Evolutionary conservation across 352 stramenopile genomes (phyloP).

Genomic region (Globisporangium cystogenes): DNA sequence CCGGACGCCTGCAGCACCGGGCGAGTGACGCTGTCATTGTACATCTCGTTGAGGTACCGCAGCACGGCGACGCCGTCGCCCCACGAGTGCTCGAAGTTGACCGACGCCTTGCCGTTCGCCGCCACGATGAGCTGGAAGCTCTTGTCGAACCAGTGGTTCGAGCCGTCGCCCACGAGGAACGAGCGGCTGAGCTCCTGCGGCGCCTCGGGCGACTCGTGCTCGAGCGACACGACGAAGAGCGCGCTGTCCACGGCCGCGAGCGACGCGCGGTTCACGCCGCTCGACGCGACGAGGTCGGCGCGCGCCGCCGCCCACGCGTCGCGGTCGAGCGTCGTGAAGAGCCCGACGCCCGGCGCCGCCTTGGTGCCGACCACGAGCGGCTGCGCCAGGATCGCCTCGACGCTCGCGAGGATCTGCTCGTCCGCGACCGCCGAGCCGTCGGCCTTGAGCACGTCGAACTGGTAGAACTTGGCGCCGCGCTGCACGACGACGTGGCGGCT

Average conservation of each 20-base stretch:
- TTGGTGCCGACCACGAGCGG: constrained; percentile 34
- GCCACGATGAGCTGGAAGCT: constrained; percentile 88
- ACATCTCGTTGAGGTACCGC: constrained; percentile 88
- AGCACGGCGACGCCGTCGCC: constrained; percentile 86
- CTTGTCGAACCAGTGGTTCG: constrained; percentile 92
- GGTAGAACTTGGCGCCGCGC: constrained; percentile 81
- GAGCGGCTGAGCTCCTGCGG: constrained; percentile 58
- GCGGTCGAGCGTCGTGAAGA: constrained; percentile 81
- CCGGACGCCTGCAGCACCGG: constrained; percentile 38
- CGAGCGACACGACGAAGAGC: constrained; percentile 79
- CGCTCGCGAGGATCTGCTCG: constrained; percentile 76
- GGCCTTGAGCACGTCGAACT: constrained; percentile 77
- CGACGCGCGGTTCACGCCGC: constrained; percentile 54
- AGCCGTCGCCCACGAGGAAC: constrained; percentile 79
- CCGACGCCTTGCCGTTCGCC: constrained; percentile 69
- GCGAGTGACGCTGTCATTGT: constrained; percentile 74
- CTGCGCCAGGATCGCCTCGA: constrained; percentile 78
- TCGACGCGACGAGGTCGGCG: constrained; percentile 42
- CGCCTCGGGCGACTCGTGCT: constrained; percentile 56
- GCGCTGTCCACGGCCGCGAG: constrained; percentile 83
- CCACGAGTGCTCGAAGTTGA: constrained; percentile 92
- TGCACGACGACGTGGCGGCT: constrained; percentile 85
- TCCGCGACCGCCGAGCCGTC: constrained; percentile 55
- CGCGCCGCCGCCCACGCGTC: constrained; percentile 76
- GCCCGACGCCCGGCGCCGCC: constrained; percentile 47